Evolutionary conservation across 305 asterid species (phyloP), one percentile per base, ranked within the genome.

Genomic region (Fraxinus floribunda): DNA sequence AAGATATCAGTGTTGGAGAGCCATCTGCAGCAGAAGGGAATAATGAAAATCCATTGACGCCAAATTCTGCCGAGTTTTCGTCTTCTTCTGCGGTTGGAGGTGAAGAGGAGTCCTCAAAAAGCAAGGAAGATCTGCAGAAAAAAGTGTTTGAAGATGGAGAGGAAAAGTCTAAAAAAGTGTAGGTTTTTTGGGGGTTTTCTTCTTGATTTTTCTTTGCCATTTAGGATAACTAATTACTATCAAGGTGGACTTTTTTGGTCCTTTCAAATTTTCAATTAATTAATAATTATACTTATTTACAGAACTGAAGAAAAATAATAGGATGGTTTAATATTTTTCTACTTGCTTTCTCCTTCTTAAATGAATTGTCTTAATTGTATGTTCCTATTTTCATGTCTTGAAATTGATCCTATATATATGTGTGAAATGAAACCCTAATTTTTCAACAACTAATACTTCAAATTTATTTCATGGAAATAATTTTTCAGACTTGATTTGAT

Each of bases 101-200:
- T n/a, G 97, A 91, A 39, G 97, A 91, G 78, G 95, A 89, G 76
- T 91, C 91, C 72, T 88, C 90, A 71, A 91, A 91, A 84, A 82
- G 83, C 86, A 87, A 89, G 85, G 83, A 82, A 30, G 89, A 87
- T 82, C 86, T 83, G 81, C 75, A 62, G 82, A 55, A 78, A 5
- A 83, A 81, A 79, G 86, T 26, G 80, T 82, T 85, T 87, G 93
- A 88, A 86, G 90, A 84, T 68, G 90, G 78, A 83, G 93, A 88
- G 68, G 93, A 81, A 36, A 92, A 89, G 88, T 83, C 95, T 34
- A 89, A 88, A 89, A 89, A 91, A 88, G 85, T 82, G 95, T 93
- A 91, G 84, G 93, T 81, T 85, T 82, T 30, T 55, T 79, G 26
- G 20, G 8, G 74, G 78, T 57, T 57, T 77, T 30, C 0, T 55